Conservation (phyloP, 495 filamentous ascomycete genomes). For the Hypoxylon cercidicola region DNA sequence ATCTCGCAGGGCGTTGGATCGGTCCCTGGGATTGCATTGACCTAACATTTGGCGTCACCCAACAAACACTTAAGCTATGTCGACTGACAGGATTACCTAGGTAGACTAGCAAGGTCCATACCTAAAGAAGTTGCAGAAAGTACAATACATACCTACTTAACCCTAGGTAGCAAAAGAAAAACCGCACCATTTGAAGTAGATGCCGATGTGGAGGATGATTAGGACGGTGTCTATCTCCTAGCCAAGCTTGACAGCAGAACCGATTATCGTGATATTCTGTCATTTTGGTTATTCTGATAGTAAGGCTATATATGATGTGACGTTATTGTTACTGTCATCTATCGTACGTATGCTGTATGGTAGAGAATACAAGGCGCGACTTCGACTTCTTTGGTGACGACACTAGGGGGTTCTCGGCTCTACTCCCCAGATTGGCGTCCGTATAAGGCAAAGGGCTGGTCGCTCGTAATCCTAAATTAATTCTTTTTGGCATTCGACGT, state of each 20-base stretch:
- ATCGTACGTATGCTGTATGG: constrained; percentile 5
- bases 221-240: background rate
- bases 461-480: constrained; percentile 42
- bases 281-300: constrained; percentile 1
- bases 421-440: constrained; percentile 41
- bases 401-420: constrained; percentile 36
- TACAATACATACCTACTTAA: background rate
- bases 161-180: background rate
- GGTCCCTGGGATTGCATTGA: constrained; percentile 18
- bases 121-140: too few species aligned
- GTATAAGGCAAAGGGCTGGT: constrained; percentile 28
- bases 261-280: background rate
- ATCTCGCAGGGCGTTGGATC: constrained; percentile 26
- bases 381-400: constrained; percentile 18
- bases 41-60: background rate
- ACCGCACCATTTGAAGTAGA: background rate
- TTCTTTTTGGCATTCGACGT: constrained; percentile 20
- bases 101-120: too few species aligned
- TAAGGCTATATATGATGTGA: constrained; percentile 25
- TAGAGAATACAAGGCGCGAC: constrained; percentile 9
- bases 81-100: background rate
- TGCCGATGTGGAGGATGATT: background rate
- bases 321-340: constrained; percentile 20
- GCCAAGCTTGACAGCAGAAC: background rate
- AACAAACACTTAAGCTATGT: background rate